Conservation (phyloP, 2,329 filamentous ascomycete species). For the Blumeria hordei region DNA sequence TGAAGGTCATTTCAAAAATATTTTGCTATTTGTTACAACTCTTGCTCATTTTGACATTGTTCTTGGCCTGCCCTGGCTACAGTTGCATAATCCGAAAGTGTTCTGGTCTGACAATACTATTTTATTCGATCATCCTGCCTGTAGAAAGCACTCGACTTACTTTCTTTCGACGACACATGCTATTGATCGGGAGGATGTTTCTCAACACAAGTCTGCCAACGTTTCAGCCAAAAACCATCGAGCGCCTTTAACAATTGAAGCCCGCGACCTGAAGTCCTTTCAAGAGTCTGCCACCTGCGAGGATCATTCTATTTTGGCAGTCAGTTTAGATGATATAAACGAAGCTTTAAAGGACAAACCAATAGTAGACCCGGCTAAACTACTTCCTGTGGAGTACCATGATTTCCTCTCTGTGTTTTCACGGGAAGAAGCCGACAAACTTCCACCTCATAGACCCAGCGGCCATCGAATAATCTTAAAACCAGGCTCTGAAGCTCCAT, state of each 20-base stretch:
- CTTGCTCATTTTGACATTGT: not conserved
- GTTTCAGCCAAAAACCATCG: too few species aligned
- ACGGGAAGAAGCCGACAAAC: not conserved
- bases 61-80: not conserved
- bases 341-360: not conserved
- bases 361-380: not conserved
- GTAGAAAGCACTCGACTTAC: not conserved
- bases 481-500: not conserved
- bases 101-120: not conserved
- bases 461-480: not conserved
- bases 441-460: not conserved
- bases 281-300: not conserved
- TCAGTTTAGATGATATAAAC: not conserved
- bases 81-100: not conserved
- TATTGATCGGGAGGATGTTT: not conserved
- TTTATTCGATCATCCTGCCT: not conserved
- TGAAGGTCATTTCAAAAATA: not conserved
- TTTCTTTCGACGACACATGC: not conserved
- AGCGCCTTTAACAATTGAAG: too few species aligned
- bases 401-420: not conserved
- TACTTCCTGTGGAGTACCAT: not conserved
- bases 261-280: not conserved
- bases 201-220: not conserved
- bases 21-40: not conserved
- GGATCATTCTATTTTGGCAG: not conserved